Base-by-base conservation (phyloP, 306 rosid species). In the Malus orientalis region DNA sequence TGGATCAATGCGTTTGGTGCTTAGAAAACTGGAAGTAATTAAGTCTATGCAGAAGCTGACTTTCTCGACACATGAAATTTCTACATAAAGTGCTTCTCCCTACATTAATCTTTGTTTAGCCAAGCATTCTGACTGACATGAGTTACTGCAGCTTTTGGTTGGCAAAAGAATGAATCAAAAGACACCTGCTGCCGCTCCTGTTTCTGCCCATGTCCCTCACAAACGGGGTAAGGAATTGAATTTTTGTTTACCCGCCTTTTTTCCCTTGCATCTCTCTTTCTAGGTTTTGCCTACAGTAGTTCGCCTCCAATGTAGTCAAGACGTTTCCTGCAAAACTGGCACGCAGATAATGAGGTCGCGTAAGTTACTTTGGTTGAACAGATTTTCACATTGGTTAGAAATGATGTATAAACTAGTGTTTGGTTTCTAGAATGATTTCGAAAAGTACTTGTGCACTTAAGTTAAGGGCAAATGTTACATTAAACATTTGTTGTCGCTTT, bases 131-230 rank as follows among this genome's bases (percentile, higher is more conserved):
- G 61, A 73, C 58, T 73, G 68, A 45, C 66, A 62, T 62, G 59
- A 74, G 60, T 29, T 29, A 16, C 59, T 45, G 78, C 61, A 74
- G 78, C 38, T 74, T 74, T 7, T 74, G n/a, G 60, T 45, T 74
- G 70, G 60, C 60, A 61, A 12, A 62, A 74, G 36, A 45, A 33
- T 4, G 9, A 3, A 7, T 61, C 32, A 33, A 27, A 20, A n/a
- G 36, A 32, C 60, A 74, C 61, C 70, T 18, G 70, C 78, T 45
- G 22, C 11, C 8, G 15, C 70, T 45, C 78, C 78, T 30, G 18
- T 14, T 45, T 20, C 61, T 32, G 32, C 60, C 53, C 70, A 61
- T 45, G 60, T 64, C 47, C 78, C 44, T n/a, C 49, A 62, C 70
- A 62, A 62, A 45, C 70, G 62, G 8, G 61, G 78, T 74, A 62